Evolutionary conservation across 345 rosid genomes (phyloP).

Genomic region (Sisymbrium irio): DNA sequence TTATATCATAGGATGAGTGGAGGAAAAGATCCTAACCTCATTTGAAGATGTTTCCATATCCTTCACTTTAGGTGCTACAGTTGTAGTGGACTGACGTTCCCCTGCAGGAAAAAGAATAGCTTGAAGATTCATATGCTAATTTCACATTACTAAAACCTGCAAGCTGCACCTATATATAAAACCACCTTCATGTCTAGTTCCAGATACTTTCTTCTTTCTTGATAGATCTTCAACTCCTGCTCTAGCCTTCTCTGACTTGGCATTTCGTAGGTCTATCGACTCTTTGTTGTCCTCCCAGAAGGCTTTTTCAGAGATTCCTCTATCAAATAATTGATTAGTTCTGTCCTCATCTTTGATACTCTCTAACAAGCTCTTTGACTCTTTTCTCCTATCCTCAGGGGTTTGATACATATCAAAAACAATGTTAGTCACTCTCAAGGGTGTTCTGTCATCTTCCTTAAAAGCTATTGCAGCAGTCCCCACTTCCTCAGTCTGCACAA

Average conservation of each 20-base stretch:
- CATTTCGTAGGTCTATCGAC: neutral
- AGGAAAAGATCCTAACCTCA: constrained; percentile 5
- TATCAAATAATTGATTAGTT: constrained; percentile 5
- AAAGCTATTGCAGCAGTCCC: neutral
- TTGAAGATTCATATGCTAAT: constrained; percentile 16
- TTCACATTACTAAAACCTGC: neutral
- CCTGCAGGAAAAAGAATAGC: neutral
- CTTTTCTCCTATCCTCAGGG: constrained; percentile 38
- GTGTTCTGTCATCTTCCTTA: constrained; percentile 4
- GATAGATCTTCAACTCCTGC: neutral
- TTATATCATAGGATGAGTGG: neutral
- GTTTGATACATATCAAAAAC: constrained; percentile 18
- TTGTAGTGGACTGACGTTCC: constrained; percentile 2
- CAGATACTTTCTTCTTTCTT: constrained; percentile 10
- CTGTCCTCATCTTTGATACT: constrained; percentile 43
- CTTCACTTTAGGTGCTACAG: constrained; percentile 5
- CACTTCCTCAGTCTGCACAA: constrained; percentile 12
- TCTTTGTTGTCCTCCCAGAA: constrained; percentile 5
- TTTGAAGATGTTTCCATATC: neutral
- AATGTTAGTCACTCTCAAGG: constrained; percentile 20
- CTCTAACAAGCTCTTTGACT: constrained; percentile 46
- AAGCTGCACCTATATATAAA: neutral
- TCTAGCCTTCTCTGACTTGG: neutral
- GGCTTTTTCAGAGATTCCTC: neutral
- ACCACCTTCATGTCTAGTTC: constrained; percentile 13